Conservation (phyloP, 2,329 filamentous ascomycete genomes). For the Corinectria fuckeliana region DNA sequence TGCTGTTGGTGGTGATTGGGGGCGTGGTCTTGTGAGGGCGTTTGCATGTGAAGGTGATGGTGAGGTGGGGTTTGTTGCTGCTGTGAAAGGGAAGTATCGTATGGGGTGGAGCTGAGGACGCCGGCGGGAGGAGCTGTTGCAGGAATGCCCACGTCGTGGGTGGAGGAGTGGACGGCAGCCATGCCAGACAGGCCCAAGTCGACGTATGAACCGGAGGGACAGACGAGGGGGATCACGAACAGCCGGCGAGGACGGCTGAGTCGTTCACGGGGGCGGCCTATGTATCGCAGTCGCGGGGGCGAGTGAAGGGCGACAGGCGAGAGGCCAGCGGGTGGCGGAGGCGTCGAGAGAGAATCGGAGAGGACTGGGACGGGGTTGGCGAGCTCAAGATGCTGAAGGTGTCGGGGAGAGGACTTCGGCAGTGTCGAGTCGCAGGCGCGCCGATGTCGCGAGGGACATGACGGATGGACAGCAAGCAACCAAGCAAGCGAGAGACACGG, state of each 20-base stretch:
- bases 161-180: slow-evolving; percentile 34
- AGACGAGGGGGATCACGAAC: slow-evolving; percentile 7
- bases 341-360: slow-evolving; percentile 14
- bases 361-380: slow-evolving; percentile 17
- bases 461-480: slow-evolving; percentile 21
- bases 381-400: slow-evolving; percentile 29
- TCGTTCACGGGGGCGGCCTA: slow-evolving; percentile 7
- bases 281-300: slow-evolving; percentile 13
- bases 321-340: slow-evolving; percentile 11
- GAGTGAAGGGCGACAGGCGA: slow-evolving; percentile 12
- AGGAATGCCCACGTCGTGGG: slow-evolving; percentile 31
- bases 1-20: slow-evolving; percentile 36
- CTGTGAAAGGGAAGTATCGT: slow-evolving; percentile 35
- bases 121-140: slow-evolving; percentile 23
- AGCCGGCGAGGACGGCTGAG: background rate
- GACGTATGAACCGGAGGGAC: slow-evolving; percentile 10
- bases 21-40: slow-evolving; percentile 32
- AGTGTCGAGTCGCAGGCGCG: slow-evolving; percentile 36
- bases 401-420: slow-evolving; percentile 29
- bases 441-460: slow-evolving; percentile 37
- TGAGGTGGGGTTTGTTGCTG: slow-evolving; percentile 37
- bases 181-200: slow-evolving; percentile 23
- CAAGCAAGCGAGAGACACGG: slow-evolving; percentile 6
- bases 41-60: slow-evolving; percentile 38
- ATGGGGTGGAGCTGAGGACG: slow-evolving; percentile 30